A percentile compares a stretch with the other conserved stretches of the same genome.
Evolutionary conservation across 805 yeast genomes (phyloP).

Genomic region (Dipodascus geniculatus): DNA sequence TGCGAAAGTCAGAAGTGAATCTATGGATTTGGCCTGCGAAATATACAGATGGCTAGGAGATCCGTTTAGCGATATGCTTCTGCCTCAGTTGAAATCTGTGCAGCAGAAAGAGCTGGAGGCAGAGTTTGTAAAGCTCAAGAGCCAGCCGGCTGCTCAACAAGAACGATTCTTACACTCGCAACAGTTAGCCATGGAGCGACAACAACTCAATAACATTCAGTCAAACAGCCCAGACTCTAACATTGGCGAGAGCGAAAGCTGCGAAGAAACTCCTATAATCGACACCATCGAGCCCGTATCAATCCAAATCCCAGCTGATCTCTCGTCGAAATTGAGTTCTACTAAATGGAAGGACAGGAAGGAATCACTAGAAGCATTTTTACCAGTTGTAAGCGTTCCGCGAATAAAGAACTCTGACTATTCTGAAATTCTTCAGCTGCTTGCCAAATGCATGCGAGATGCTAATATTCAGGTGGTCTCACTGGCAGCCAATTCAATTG

Average conservation of each 20-base stretch:
- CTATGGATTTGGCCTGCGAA: conserved; percentile 56
- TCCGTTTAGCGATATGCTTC: conserved; percentile 44
- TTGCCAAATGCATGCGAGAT: conserved; percentile 69
- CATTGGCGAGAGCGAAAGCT: conserved; percentile 18
- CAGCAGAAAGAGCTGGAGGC: conserved; percentile 76
- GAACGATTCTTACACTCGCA: conserved; percentile 46
- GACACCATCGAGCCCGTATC: conserved; percentile 62
- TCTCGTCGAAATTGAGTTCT: conserved; percentile 42
- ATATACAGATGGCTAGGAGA: conserved; percentile 66
- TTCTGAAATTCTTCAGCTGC: conserved; percentile 42
- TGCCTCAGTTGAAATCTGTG: conserved; percentile 73
- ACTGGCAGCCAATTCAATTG: conserved; percentile 57
- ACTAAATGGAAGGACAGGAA: conserved; percentile 87
- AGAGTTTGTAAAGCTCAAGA: conserved; percentile 43
- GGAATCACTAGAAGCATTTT: conserved; percentile 60
- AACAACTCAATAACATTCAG: conserved; percentile 25
- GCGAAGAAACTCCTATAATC: conserved; percentile 44
- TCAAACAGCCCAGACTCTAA: conserved; percentile 16
- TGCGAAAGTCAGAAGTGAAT: conserved; percentile 69
- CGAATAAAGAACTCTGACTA: conserved; percentile 51
- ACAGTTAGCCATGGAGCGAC: conserved; percentile 10
- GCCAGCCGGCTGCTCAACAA: conserved; percentile 30
- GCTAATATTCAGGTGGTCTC: conserved; percentile 83
- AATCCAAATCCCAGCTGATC: conserved; percentile 51
- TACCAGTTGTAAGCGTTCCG: conserved; percentile 30